phyloP scores from a whole-genome alignment of 2,329 filamentous ascomycete species.

The Diaporthe sp. region DNA sequence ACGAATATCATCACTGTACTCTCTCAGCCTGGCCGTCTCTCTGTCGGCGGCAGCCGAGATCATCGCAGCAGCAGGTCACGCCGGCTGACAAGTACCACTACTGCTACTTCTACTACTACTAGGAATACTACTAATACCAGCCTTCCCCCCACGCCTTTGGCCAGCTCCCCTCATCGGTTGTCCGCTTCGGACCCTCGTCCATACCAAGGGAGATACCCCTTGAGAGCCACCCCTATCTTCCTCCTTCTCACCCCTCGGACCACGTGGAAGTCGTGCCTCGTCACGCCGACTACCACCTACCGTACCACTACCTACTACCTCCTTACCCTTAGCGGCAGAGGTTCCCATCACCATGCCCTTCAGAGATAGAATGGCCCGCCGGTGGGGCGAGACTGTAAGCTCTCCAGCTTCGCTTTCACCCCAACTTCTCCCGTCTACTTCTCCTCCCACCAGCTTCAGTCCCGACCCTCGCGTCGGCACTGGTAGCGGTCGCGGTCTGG shows the following conservation, averaged over 20 bases:
- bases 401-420: conserved; percentile 37
- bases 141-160: neutral
- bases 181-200: conserved; percentile 7
- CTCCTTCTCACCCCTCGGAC: neutral
- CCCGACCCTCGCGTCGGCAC: conserved; percentile 16
- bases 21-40: neutral
- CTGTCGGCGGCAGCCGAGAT: neutral
- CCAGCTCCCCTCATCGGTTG: neutral
- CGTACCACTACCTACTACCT: neutral
- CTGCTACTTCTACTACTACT: neutral
- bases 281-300: neutral
- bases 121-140: neutral
- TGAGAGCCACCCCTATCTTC: neutral
- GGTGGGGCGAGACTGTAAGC: conserved; percentile 59
- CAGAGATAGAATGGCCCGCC: conserved; percentile 53
- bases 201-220: neutral
- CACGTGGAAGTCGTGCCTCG: conserved; percentile 11
- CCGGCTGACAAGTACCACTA: neutral
- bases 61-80: neutral
- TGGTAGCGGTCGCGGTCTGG: conserved; percentile 24
- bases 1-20: conserved; percentile 20
- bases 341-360: conserved; percentile 41
- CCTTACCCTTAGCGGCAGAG: neutral
- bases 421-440: conserved; percentile 35
- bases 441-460: conserved; percentile 22